These are phyloP conservation scores for Pedinophyceae sp. DNA, from an alignment of 139 green algal species.

Conservation along the genomic window DNA sequence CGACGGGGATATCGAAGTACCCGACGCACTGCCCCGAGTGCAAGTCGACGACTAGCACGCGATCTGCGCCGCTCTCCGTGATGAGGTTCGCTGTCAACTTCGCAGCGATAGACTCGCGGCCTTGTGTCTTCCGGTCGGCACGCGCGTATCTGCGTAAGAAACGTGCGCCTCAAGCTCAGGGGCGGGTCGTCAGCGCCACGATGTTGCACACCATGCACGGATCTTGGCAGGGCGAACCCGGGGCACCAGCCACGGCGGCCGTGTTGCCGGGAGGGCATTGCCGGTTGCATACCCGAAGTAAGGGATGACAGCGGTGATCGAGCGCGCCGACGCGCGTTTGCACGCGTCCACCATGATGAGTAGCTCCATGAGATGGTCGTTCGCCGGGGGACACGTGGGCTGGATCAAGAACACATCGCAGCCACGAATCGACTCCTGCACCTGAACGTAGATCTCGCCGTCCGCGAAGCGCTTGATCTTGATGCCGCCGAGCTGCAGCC, in stretches of 20 bases:
- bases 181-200: no score
- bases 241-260: no score
- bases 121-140: slow-evolving; percentile 87
- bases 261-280: no score
- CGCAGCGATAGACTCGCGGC: slow-evolving; percentile 90
- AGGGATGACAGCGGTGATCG: slow-evolving; percentile 90
- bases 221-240: no score
- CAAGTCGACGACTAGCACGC: slow-evolving; percentile 88
- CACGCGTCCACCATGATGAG: slow-evolving; percentile 94
- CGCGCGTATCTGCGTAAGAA: slow-evolving; percentile 84
- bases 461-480: slow-evolving; percentile 98
- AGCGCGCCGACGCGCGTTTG: slow-evolving; percentile 74
- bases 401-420: slow-evolving; percentile 98
- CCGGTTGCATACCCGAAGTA: slow-evolving; percentile 39
- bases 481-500: slow-evolving; percentile 78
- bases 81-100: slow-evolving; percentile 98
- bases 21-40: slow-evolving; percentile 91
- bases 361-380: slow-evolving; percentile 98
- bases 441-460: slow-evolving; percentile 94
- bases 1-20: slow-evolving; percentile 90
- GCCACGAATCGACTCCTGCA: slow-evolving; percentile 92
- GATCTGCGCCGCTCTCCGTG: slow-evolving; percentile 83
- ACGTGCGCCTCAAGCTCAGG: no score
- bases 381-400: slow-evolving; percentile 85
- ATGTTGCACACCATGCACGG: slow-evolving; percentile 44